phyloP scores from a whole-genome alignment of 1,139 yeast genomes.

The Taphrina flavorubra region DNA sequence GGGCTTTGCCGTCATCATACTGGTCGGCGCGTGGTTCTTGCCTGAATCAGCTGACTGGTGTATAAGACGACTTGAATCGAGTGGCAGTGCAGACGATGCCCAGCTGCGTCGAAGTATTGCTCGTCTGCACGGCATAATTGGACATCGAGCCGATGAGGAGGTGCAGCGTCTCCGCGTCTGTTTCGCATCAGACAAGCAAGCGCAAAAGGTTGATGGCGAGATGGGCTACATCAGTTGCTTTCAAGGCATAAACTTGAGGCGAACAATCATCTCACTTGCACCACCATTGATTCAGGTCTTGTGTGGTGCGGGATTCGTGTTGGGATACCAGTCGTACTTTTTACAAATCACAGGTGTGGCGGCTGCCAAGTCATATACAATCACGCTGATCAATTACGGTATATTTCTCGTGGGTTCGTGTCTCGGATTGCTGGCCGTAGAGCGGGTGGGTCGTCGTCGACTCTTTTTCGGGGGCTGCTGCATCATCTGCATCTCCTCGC shows the following conservation, averaged over 20 bases:
- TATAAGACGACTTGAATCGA: background rate
- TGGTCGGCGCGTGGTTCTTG: background rate
- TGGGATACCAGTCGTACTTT: constrained; percentile 14
- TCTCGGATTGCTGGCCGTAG: constrained; percentile 8
- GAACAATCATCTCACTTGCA: constrained; percentile 11
- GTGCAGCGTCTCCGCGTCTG: background rate
- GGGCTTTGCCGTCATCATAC: constrained; percentile 12
- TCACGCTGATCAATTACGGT: constrained; percentile 9
- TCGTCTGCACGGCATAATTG: constrained; percentile 1
- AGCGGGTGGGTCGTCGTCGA: constrained; percentile 8
- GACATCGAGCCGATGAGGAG: background rate
- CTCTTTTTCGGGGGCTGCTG: constrained; percentile 2
- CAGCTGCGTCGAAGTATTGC: background rate
- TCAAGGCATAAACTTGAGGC: background rate
- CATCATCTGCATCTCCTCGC: constrained; percentile 6
- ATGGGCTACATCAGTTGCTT: constrained; percentile 9
- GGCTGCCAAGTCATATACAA: constrained; percentile 5
- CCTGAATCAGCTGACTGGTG: constrained; percentile 11
- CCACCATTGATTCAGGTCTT: constrained; percentile 17
- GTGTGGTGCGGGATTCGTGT: constrained; percentile 14
- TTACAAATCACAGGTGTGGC: constrained; percentile 9
- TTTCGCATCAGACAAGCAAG: background rate
- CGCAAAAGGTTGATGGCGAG: background rate
- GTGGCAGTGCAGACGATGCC: background rate
- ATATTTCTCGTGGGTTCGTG: constrained; percentile 5